Evolutionary conservation across 2,329 filamentous ascomycete species (phyloP).

Genomic region (Colletotrichum musae): DNA sequence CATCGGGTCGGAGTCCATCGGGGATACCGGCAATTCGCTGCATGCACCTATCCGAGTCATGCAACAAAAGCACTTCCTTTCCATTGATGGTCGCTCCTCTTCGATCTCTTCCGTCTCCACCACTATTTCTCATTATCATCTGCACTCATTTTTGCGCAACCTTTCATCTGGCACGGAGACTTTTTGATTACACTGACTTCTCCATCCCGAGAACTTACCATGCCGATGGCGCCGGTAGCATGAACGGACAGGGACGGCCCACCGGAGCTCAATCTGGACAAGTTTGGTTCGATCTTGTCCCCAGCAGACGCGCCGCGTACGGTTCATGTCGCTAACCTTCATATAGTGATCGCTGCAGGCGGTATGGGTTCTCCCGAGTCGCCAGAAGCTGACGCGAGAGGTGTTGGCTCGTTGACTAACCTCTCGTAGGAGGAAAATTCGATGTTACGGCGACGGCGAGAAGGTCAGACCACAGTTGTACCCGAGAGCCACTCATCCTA

Average conservation of each 20-base stretch:
- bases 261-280: constrained; percentile 23
- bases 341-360: constrained; percentile 30
- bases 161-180: too few species aligned
- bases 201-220: background rate
- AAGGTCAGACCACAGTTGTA: constrained; percentile 20
- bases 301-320: background rate
- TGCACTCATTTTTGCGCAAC: background rate
- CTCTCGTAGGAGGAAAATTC: constrained; percentile 26
- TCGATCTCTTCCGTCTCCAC: constrained; percentile 20
- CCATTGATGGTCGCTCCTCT: background rate
- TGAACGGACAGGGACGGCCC: constrained; percentile 14
- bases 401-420: background rate
- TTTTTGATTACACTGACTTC: background rate
- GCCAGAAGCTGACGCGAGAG: background rate
- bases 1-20: background rate
- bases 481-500: background rate
- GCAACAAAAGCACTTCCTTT: background rate
- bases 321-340: constrained; percentile 8
- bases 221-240: constrained; percentile 1
- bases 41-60: constrained; percentile 25
- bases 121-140: background rate
- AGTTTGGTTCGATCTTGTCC: constrained; percentile 23
- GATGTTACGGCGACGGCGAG: constrained; percentile 36
- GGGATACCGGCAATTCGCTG: background rate
- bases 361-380: constrained; percentile 2